Evolutionary conservation across 306 rosid genomes (phyloP).

Genomic region (Pachyrhizus erosus): DNA sequence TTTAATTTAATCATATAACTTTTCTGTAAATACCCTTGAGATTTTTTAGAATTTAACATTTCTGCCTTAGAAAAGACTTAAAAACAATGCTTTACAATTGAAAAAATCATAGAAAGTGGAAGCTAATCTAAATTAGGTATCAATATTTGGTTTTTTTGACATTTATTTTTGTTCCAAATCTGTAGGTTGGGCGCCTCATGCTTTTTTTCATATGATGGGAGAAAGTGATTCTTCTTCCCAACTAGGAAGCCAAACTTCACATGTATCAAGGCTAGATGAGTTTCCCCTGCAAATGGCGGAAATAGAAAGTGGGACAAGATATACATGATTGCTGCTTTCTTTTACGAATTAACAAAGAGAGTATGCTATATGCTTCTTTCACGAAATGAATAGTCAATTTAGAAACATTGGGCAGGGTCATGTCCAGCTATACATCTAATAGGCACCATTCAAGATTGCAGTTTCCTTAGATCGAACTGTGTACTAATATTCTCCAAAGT

Average conservation of each 20-base stretch:
- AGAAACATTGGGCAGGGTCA: not conserved
- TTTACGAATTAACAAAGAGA: not conserved
- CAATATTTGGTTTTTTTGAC: not conserved
- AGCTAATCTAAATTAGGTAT: not conserved
- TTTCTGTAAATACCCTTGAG: not conserved
- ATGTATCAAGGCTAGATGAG: not conserved
- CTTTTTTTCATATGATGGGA: constrained; percentile 42
- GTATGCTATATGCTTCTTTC: not conserved
- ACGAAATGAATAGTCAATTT: not conserved
- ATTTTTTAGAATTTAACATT: not conserved
- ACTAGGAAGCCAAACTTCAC: constrained; percentile 3
- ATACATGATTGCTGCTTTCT: constrained; percentile 7
- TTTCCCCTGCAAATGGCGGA: not conserved
- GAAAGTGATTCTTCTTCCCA: constrained; percentile 22
- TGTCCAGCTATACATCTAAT: not conserved
- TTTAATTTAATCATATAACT: not conserved
- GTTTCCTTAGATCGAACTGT: not conserved
- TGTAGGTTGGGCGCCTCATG: constrained; percentile 70
- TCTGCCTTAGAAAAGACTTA: not conserved
- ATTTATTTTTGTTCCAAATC: not conserved
- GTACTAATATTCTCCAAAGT: not conserved
- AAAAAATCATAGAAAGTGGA: not conserved
- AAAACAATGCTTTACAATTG: not conserved
- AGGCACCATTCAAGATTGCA: not conserved
- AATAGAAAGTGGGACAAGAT: constrained; percentile 42